These are phyloP conservation scores for Claviceps purpurea DNA, from an alignment of 2,329 filamentous ascomycete species.

Conservation along the genomic window DNA sequence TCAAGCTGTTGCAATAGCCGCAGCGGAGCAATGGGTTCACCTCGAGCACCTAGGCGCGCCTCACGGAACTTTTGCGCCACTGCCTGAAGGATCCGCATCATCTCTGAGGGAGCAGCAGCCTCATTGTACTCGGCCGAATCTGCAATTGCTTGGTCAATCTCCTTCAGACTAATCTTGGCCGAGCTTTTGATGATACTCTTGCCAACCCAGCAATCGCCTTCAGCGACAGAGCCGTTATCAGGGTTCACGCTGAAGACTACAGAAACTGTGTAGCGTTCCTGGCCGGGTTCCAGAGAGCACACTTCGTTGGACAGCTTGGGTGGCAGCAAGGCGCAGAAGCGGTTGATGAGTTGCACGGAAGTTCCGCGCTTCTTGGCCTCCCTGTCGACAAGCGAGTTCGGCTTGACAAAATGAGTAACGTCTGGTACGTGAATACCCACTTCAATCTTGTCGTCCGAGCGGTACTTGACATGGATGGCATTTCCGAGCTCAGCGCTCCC, in stretches of 20 bases:
- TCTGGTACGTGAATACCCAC: slow-evolving; percentile 93
- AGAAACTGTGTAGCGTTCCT: slow-evolving; percentile 83
- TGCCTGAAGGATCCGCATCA: slow-evolving; percentile 67
- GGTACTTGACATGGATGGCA: slow-evolving; percentile 80
- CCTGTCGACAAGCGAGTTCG: slow-evolving; percentile 86
- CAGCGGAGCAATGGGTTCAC: slow-evolving; percentile 68
- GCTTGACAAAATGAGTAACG: slow-evolving; percentile 92
- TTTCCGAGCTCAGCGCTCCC: slow-evolving; percentile 81
- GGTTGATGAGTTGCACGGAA: slow-evolving; percentile 87
- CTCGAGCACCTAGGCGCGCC: slow-evolving; percentile 66
- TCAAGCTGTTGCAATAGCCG: slow-evolving; percentile 87
- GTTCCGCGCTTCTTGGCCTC: slow-evolving; percentile 97
- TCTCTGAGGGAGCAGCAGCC: slow-evolving; percentile 54
- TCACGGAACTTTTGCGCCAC: slow-evolving; percentile 87
- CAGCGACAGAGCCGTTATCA: slow-evolving; percentile 61
- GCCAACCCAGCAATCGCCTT: slow-evolving; percentile 86
- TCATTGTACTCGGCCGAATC: slow-evolving; percentile 49
- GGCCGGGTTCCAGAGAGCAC: slow-evolving; percentile 73
- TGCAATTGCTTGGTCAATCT: slow-evolving; percentile 71
- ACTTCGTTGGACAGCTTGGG: slow-evolving; percentile 74
- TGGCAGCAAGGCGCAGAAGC: slow-evolving; percentile 76
- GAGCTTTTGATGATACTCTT: slow-evolving; percentile 87
- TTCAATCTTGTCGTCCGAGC: slow-evolving; percentile 75
- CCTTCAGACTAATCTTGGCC: slow-evolving; percentile 70
- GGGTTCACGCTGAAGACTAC: slow-evolving; percentile 86